Conservation (phyloP, 441 rosid species). For the Erodium texanum region DNA sequence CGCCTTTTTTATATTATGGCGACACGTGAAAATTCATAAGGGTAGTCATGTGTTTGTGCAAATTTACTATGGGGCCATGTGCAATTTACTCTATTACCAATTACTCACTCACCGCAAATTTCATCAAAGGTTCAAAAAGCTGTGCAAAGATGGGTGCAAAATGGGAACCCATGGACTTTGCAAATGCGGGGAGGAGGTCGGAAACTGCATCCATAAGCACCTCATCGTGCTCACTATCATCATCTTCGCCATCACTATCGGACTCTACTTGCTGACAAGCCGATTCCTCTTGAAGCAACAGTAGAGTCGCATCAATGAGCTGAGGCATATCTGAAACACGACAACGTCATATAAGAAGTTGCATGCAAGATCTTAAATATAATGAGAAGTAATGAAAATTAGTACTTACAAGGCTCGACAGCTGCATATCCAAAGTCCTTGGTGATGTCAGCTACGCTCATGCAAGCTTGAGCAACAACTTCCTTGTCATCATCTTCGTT, state of each 20-base stretch:
- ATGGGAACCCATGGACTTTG: conserved; percentile 88
- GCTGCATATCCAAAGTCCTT: conserved; percentile 76
- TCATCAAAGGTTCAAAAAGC: conserved; percentile 91
- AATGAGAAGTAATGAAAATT: conserved; percentile 10
- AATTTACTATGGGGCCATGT: too few species aligned
- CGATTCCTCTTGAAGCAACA: conserved; percentile 71
- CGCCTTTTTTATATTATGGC: too few species aligned
- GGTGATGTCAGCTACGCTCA: conserved; percentile 70
- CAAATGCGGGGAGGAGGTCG: conserved; percentile 97
- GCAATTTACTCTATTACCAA: neutral
- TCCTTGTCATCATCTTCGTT: conserved; percentile 92
- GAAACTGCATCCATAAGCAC: conserved; percentile 98
- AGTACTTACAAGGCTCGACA: conserved; percentile 76
- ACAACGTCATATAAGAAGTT: conserved; percentile 18
- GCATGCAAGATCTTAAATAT: neutral
- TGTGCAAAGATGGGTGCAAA: conserved; percentile 79
- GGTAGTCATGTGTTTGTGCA: too few species aligned
- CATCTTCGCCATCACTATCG: conserved; percentile 72
- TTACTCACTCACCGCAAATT: conserved; percentile 61
- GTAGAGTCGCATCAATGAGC: conserved; percentile 68
- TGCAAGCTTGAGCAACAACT: conserved; percentile 95
- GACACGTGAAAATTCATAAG: too few species aligned
- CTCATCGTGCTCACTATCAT: conserved; percentile 80
- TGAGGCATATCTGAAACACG: conserved; percentile 56
- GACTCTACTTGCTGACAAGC: conserved; percentile 70